Percentiles rank a stretch among this genome's conserved stretches.
These are phyloP conservation scores for Hypoxylon sp. DNA, from an alignment of 2,329 filamentous ascomycete species.

Conservation along the genomic window DNA sequence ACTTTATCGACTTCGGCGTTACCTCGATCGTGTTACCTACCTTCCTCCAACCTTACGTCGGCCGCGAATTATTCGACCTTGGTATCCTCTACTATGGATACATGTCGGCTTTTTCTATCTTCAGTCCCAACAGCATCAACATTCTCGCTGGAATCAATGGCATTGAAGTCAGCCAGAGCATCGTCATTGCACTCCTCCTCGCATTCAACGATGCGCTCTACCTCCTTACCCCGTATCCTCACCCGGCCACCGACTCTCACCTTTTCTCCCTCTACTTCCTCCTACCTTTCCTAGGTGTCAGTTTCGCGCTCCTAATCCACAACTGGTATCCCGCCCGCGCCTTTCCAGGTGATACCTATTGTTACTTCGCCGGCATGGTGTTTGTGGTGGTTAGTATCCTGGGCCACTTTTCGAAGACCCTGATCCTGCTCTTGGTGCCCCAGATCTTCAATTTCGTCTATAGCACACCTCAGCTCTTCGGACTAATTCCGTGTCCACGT, in stretches of 20 bases:
- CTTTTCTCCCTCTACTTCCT: conserved; percentile 96
- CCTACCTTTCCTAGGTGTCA: conserved; percentile 94
- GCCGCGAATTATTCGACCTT: conserved; percentile 83
- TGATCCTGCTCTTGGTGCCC: conserved; percentile 89
- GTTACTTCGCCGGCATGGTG: conserved; percentile 99
- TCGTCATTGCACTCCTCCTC: conserved; percentile 89
- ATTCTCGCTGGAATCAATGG: conserved; percentile 99
- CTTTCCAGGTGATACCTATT: conserved; percentile 98
- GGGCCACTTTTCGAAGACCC: conserved; percentile 97
- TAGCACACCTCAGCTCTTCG: conserved; percentile 91
- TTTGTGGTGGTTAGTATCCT: conserved; percentile 97
- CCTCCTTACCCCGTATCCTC: conserved; percentile 84
- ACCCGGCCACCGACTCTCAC: conserved; percentile 95
- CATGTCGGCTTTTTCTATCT: conserved; percentile 97
- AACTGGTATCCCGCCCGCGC: conserved; percentile 97
- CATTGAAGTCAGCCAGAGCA: conserved; percentile 94
- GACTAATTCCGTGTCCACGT: conserved; percentile 89
- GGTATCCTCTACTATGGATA: conserved; percentile 91
- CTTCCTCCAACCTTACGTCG: conserved; percentile 86
- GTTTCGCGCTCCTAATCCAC: conserved; percentile 85
- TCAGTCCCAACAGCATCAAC: conserved; percentile 99
- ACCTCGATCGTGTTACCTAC: conserved; percentile 94
- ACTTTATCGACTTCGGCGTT: conserved; percentile 98
- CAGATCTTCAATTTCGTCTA: conserved; percentile 98
- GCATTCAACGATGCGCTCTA: conserved; percentile 91